Evolutionary conservation across 345 rosid genomes (phyloP).

Genomic region (Syzygium aromaticum): DNA sequence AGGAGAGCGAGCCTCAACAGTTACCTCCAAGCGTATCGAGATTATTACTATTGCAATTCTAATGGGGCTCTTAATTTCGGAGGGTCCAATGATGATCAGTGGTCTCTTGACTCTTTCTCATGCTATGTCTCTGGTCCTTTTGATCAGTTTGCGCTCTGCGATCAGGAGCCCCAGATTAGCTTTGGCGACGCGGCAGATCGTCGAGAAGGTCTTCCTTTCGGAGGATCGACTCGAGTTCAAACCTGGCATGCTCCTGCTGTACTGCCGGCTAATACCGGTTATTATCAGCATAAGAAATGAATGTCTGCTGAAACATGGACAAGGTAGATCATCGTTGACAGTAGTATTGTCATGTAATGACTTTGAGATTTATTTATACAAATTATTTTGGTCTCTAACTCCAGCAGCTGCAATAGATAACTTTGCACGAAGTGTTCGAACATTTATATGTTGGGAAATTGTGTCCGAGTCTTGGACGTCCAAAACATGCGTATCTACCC

Average conservation of each 20-base stretch:
- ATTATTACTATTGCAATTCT: slow-evolving; percentile 5
- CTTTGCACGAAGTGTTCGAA: neutral
- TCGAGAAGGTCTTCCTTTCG: neutral
- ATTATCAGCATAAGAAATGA: neutral
- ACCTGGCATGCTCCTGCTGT: neutral
- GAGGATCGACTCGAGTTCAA: neutral
- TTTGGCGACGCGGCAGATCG: slow-evolving; percentile 8
- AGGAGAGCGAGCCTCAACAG: slow-evolving; percentile 58
- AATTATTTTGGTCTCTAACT: neutral
- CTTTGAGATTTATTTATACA: neutral
- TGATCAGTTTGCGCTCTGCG: slow-evolving; percentile 21
- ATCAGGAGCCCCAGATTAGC: slow-evolving; percentile 52
- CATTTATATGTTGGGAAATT: neutral
- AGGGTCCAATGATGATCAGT: slow-evolving; percentile 1
- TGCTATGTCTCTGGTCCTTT: neutral
- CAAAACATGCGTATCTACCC: neutral
- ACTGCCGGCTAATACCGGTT: neutral
- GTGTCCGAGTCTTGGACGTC: neutral
- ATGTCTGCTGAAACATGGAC: neutral
- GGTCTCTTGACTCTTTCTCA: slow-evolving; percentile 27
- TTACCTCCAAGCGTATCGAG: slow-evolving; percentile 44
- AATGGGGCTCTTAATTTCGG: neutral
- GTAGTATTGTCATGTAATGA: neutral
- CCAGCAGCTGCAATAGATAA: neutral
- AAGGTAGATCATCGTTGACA: neutral